Conservation (phyloP, 1,139 yeast genomes). For the Diutina scorzettiae region DNA sequence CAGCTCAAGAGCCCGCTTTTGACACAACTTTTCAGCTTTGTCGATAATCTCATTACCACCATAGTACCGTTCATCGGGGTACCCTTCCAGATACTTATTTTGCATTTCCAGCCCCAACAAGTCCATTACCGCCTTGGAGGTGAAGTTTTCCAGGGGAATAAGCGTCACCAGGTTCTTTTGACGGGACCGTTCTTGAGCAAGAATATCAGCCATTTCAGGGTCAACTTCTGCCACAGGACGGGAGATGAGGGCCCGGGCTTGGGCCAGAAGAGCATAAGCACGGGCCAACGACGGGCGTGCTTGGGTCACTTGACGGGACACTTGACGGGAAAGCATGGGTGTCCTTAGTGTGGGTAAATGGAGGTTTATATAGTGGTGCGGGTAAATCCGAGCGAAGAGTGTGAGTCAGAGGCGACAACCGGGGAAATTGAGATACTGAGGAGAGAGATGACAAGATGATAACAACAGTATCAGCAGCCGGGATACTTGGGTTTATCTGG, state of each 20-base stretch:
- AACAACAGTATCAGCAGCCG: no score
- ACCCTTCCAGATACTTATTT: slow-evolving; percentile 79
- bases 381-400: not conserved
- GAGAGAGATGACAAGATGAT: not conserved
- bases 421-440: not conserved
- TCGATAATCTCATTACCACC: slow-evolving; percentile 94
- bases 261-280: slow-evolving; percentile 1
- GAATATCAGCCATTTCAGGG: slow-evolving; percentile 73
- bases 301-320: not conserved
- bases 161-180: slow-evolving; percentile 90
- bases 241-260: slow-evolving; percentile 3
- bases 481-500: no score
- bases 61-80: slow-evolving; percentile 81
- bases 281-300: no score
- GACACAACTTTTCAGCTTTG: slow-evolving; percentile 84
- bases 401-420: not conserved
- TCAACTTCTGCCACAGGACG: slow-evolving; percentile 21
- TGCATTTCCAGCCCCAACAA: slow-evolving; percentile 97
- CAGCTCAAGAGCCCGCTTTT: slow-evolving; percentile 84
- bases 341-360: not conserved
- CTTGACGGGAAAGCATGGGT: slow-evolving; percentile 2
- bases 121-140: slow-evolving; percentile 92
- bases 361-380: no score
- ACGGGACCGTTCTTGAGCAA: slow-evolving; percentile 81
- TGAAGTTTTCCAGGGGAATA: slow-evolving; percentile 95